Conservation (phyloP, 2,329 filamentous ascomycete species). For the Aspergillus sp. region DNA sequence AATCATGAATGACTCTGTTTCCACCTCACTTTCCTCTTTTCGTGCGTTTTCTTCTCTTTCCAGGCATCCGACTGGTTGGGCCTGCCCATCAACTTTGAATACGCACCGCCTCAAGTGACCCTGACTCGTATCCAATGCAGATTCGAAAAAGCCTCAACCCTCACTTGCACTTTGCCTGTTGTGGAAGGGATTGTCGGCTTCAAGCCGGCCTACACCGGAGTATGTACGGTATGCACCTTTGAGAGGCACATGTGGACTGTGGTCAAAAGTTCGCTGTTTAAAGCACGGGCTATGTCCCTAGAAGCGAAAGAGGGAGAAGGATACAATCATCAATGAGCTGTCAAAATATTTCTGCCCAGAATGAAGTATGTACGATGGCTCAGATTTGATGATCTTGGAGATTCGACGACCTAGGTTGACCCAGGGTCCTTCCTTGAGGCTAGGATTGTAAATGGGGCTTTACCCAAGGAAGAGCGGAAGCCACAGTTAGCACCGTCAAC, state of each 20-base stretch:
- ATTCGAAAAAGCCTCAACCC: not conserved
- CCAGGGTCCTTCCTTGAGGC: conserved; percentile 10
- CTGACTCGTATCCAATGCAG: not conserved
- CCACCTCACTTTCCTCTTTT: not conserved
- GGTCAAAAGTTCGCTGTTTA: not conserved
- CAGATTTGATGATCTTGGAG: not conserved
- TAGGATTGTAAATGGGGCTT: conserved; percentile 2
- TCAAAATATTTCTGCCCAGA: not conserved
- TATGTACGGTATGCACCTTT: not conserved
- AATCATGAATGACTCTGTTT: not conserved
- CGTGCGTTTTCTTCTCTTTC: not conserved
- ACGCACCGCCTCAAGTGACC: not conserved
- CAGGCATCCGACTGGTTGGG: conserved; percentile 4
- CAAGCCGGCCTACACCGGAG: not conserved
- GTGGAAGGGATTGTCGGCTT: not conserved
- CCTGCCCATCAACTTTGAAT: not conserved
- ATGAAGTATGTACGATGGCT: not conserved
- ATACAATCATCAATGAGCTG: not conserved
- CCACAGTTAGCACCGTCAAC: conserved; percentile 9
- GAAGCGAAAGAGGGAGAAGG: not conserved
- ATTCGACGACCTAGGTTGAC: not conserved
- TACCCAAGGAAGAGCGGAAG: conserved; percentile 14
- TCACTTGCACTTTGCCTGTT: not conserved
- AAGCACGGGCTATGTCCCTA: not conserved
- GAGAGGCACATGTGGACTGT: not conserved